These are phyloP conservation scores for Lasiosphaeriaceae sp. DNA, from an alignment of 495 filamentous ascomycete genomes.

Conservation along the genomic window DNA sequence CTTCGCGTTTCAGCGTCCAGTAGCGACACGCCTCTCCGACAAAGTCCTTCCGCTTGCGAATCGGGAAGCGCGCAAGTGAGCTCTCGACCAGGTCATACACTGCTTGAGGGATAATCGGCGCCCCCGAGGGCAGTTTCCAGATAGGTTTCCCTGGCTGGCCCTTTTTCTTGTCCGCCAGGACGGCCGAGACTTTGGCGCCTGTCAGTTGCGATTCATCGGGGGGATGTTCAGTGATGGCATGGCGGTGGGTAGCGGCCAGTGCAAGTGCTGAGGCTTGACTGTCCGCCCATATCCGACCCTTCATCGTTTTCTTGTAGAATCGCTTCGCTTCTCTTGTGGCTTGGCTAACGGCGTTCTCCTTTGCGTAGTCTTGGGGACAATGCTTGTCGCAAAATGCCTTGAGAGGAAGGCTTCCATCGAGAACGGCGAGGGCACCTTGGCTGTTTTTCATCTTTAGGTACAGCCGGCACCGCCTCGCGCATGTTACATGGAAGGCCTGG, in stretches of 20 bases:
- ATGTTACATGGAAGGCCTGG: conserved; percentile 97
- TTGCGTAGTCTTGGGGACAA: conserved; percentile 82
- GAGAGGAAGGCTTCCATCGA: conserved; percentile 77
- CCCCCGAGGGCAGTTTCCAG: conserved; percentile 94
- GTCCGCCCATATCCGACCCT: conserved; percentile 81
- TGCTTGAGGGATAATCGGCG: conserved; percentile 85
- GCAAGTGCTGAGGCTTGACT: conserved; percentile 83
- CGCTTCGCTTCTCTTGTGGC: conserved; percentile 52
- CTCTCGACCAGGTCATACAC: conserved; percentile 77
- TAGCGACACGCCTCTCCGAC: conserved; percentile 90
- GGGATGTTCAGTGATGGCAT: conserved; percentile 55
- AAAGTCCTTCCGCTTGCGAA: conserved; percentile 86
- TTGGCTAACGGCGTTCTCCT: conserved; percentile 68
- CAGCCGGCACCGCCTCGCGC: conserved; percentile 80
- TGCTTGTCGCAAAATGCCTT: conserved; percentile 98
- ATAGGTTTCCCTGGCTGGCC: conserved; percentile 62
- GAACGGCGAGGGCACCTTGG: conserved; percentile 70
- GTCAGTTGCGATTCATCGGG: conserved; percentile 54
- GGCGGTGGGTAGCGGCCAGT: conserved; percentile 60
- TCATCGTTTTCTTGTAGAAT: conserved; percentile 85
- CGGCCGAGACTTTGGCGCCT: conserved; percentile 51
- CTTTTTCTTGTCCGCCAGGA: conserved; percentile 71
- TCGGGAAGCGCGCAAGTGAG: conserved; percentile 71
- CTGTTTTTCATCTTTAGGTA: conserved; percentile 95
- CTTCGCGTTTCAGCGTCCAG: conserved; percentile 96